Percentiles rank a stretch among this genome's conserved stretches.
Conservation (phyloP, 148 eudicot genomes). For the Hydrangea macrophylla region DNA sequence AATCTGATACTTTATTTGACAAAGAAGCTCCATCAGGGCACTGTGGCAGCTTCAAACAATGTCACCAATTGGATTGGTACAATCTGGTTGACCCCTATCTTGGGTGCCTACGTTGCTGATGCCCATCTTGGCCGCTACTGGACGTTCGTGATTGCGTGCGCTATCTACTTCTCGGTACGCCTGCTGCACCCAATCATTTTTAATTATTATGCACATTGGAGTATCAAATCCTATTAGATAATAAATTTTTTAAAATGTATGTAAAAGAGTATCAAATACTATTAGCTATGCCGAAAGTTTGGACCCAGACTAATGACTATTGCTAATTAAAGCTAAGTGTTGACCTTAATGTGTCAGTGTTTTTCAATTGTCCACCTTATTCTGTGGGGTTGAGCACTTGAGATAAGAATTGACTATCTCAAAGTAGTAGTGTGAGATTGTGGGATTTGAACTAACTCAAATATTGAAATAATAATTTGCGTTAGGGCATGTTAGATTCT, state of each 20-base stretch:
- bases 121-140: conserved; percentile 19
- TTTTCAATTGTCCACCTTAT: too few relatives aligned
- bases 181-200: neutral
- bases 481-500: too few relatives aligned
- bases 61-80: conserved; percentile 24
- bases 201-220: too few relatives aligned
- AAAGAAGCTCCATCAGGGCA: conserved; percentile 16
- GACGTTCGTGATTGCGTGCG: conserved; percentile 15
- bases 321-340: too few relatives aligned
- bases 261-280: neutral
- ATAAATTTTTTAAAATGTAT: too few relatives aligned
- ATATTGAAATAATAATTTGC: too few relatives aligned
- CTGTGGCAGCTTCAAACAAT: conserved; percentile 18
- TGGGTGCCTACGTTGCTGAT: conserved; percentile 21
- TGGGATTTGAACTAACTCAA: too few relatives aligned
- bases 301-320: neutral
- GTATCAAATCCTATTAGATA: neutral
- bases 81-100: conserved; percentile 17
- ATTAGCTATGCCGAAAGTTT: neutral
- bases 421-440: too few relatives aligned
- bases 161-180: conserved; percentile 11
- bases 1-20: conserved; percentile 19
- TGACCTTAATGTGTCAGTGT: too few relatives aligned
- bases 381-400: too few relatives aligned
- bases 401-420: too few relatives aligned